These are phyloP conservation scores for Andrographis paniculata DNA, from an alignment of 305 asterid genomes.

Conservation along the genomic window DNA sequence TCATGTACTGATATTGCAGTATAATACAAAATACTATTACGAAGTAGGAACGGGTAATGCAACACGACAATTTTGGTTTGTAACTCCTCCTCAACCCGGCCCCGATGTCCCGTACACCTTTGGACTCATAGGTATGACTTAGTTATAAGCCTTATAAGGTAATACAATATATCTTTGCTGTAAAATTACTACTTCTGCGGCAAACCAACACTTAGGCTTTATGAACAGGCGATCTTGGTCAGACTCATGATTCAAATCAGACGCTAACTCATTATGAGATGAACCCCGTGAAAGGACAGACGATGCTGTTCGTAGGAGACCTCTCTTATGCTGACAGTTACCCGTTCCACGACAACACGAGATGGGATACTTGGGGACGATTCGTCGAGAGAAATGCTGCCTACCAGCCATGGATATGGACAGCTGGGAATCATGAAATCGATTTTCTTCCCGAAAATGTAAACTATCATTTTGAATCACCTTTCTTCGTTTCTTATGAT, in stretches of 20 bases:
- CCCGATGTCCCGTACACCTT: conserved; percentile 70
- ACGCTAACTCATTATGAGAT: conserved; percentile 54
- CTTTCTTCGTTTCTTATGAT: too few species aligned
- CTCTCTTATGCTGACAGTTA: conserved; percentile 66
- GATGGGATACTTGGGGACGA: conserved; percentile 78
- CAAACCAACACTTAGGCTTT: conserved; percentile 11
- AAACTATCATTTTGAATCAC: too few species aligned
- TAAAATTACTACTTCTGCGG: too few species aligned
- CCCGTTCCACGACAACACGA: conserved; percentile 46
- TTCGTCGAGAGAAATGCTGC: conserved; percentile 56
- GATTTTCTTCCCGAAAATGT: conserved; percentile 50
- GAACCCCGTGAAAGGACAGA: conserved; percentile 45
- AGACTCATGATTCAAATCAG: conserved; percentile 48
- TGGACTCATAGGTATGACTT: conserved; percentile 56
- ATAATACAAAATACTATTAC: conserved; percentile 51
- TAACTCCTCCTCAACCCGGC: conserved; percentile 55
- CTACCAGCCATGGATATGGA: conserved; percentile 73
- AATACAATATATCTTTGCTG: too few species aligned
- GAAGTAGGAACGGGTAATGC: conserved; percentile 38
- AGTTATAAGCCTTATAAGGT: not conserved
- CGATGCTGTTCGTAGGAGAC: conserved; percentile 56
- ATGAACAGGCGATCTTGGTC: conserved; percentile 71
- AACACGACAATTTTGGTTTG: conserved; percentile 44
- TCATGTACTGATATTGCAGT: conserved; percentile 27
- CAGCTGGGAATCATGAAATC: conserved; percentile 64